These are phyloP conservation scores for Mortierella sp. DNA, from an alignment of 371 early-diverging fungal genomes.

Conservation along the genomic window DNA sequence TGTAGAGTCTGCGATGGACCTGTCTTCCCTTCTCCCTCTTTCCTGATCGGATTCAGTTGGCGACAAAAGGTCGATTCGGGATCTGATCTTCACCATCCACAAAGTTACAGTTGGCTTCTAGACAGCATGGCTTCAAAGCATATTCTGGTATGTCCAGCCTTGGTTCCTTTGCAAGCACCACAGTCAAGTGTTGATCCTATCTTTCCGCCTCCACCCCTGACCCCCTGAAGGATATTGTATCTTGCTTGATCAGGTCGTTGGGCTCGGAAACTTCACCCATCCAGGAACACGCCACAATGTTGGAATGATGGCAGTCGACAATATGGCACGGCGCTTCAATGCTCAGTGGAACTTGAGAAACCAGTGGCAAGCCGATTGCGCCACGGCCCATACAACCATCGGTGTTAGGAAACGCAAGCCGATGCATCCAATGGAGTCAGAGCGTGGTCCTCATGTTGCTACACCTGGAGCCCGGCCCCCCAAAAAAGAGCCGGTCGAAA, in stretches of 20 bases:
- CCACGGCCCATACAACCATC: slow-evolving; percentile 51
- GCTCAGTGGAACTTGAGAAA: slow-evolving; percentile 60
- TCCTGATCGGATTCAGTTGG: not conserved
- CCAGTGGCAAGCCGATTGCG: slow-evolving; percentile 59
- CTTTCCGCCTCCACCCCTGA: not conserved
- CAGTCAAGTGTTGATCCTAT: not conserved
- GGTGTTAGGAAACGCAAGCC: not conserved
- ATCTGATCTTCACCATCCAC: no score
- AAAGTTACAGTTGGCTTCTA: no score
- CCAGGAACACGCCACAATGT: slow-evolving; percentile 80
- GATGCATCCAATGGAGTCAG: not conserved
- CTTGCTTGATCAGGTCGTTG: slow-evolving; percentile 63
- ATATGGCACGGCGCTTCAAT: slow-evolving; percentile 59
- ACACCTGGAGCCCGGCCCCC: not conserved
- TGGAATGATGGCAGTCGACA: slow-evolving; percentile 78
- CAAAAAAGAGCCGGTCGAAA: slow-evolving; percentile 18
- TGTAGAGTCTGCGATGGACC: not conserved
- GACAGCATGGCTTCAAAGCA: slow-evolving; percentile 12
- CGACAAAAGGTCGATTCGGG: no score
- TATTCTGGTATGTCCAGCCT: slow-evolving; percentile 14
- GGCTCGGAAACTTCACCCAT: slow-evolving; percentile 74
- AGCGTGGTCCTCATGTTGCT: not conserved
- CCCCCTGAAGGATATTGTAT: no score
- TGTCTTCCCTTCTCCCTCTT: not conserved
- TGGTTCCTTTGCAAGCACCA: not conserved